Evolutionary conservation across 192 early-diverging fungal genomes (phyloP).

Genomic region (Radiomyces spectabilis): DNA sequence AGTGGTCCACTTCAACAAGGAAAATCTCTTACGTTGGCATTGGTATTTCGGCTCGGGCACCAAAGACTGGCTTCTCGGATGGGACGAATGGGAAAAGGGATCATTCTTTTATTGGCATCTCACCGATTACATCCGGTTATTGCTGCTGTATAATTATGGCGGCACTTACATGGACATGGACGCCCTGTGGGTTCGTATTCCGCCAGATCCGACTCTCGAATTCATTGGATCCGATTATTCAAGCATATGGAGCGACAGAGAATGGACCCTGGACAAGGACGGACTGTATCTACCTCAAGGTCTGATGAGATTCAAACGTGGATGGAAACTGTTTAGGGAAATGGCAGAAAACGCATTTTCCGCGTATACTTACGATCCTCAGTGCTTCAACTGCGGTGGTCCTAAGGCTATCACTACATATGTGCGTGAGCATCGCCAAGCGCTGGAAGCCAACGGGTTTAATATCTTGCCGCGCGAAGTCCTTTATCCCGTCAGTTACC

Average conservation of each 20-base stretch:
- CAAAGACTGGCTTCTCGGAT: constrained; percentile 39
- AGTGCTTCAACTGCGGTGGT: constrained; percentile 54
- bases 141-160: constrained; percentile 50
- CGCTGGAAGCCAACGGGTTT: constrained; percentile 36
- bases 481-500: constrained; percentile 43
- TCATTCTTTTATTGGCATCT: constrained; percentile 45
- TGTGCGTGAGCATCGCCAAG: constrained; percentile 32
- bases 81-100: constrained; percentile 45
- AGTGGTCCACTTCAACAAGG: constrained; percentile 44
- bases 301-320: constrained; percentile 50
- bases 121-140: constrained; percentile 44
- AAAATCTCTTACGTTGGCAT: constrained; percentile 37
- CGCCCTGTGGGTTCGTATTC: constrained; percentile 47
- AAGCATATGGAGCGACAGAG: constrained; percentile 28
- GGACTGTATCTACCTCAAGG: constrained; percentile 47
- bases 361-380: constrained; percentile 35
- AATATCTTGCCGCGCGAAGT: constrained; percentile 35
- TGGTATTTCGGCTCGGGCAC: constrained; percentile 54
- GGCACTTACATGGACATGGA: constrained; percentile 63
- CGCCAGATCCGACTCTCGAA: constrained; percentile 39
- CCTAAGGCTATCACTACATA: constrained; percentile 49
- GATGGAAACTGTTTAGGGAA: constrained; percentile 44
- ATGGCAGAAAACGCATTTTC: constrained; percentile 44
- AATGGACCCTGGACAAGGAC: constrained; percentile 46
- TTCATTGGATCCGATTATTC: constrained; percentile 52